Evolutionary conservation across 225 moss, liverwort and hornwort genomes (phyloP), one percentile per base, ranked within the genome.

Genomic region (Anthoceros angustus): DNA sequence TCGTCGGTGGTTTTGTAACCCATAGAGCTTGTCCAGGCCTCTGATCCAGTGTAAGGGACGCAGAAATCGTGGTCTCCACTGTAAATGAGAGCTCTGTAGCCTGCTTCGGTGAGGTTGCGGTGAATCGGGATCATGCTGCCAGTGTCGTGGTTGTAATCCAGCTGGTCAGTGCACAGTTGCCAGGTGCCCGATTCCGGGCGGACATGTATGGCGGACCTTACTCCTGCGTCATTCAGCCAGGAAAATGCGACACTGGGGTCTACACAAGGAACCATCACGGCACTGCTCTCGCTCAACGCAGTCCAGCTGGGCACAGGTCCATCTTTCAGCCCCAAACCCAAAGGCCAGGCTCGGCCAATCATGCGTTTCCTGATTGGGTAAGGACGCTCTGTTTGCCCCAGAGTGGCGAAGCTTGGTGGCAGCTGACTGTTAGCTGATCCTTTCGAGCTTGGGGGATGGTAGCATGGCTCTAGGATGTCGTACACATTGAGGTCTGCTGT

Each of bases 21-120:
- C 41, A 93, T 70, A 42, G 87, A 79, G 12, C 75, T 74, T 68
- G 93, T 93, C 93, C 89, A 93, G 4, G 90, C 93, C 72, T 94
- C 86, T n/a, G 87, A 83, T 21, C 90, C 87, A 12, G 90, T 94
- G 74, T 86, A 94, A 40, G 93, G 93, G 12, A 90, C 93, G 82
- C 90, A 94, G 87, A 94, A 87, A 50, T 94, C 86, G 68, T 94
- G 90, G 72, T 94, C 90, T 66, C 90, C 93, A 73, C 87, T 94
- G 73, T 84, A 90, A 42, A 90, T 80, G 14, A 94, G 83, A 69
- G 86, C 89, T 49, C 74, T 80, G 64, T 94, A 90, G 42, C 93
- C 90, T 25, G 77, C 71, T 21, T 48, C 74, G 32, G 84, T 86
- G 42, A 94, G 86, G 67, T 90, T 77, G 25, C 70, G 72, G 64